Base-by-base conservation (phyloP, 495 filamentous ascomycete genomes). In the Ascobolus immersus region DNA sequence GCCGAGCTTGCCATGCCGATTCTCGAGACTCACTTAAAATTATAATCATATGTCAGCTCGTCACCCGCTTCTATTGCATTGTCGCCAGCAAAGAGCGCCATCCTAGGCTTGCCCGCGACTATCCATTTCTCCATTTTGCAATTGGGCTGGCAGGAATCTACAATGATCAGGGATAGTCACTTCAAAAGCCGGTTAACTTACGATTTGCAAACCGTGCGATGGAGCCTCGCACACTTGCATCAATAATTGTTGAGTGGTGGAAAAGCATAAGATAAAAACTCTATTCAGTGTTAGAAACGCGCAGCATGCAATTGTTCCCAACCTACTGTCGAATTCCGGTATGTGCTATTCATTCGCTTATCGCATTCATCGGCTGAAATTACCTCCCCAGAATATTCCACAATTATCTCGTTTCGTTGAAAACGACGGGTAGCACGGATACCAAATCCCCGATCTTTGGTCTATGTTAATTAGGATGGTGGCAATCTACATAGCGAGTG, bases 191-290 rank as follows among this genome's bases (percentile, higher is more conserved):
- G 17, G 25, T 2, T 3, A 25, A 41, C 47, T 38, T 41, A 50
- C 47, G 86, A 47, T 96, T 96, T 52, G 94, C 80, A 56, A 96
- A 96, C 36, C 86, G 71, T 40, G 86, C 89, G 52, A 93, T 89
- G 36, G 77, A 86, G 43, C 86, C 86, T 33, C 77, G 73, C n/a
- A n/a, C n/a, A 30, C 82, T 93, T 15, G 82, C 86, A 54, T 96
- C 86, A 40, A 96, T 90, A 45, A 94, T 91, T 77, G 94, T 89
- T 55, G 84, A 80, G 51, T 94, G 80, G 45, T 93, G 78, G 50
- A 93, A 91, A 23, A 77, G 77, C 86, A 96, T 96, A 28, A 96
- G 56, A 52, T 96, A 96, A 44, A 91, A 94, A 82, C 79, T 91
- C 39, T 36, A 18, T 42, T 13, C 21, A 14, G 17, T 20, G 28